These are phyloP conservation scores for Heterobasidion occidentale DNA, from an alignment of 1,284 basidiomycete species.

Conservation along the genomic window DNA sequence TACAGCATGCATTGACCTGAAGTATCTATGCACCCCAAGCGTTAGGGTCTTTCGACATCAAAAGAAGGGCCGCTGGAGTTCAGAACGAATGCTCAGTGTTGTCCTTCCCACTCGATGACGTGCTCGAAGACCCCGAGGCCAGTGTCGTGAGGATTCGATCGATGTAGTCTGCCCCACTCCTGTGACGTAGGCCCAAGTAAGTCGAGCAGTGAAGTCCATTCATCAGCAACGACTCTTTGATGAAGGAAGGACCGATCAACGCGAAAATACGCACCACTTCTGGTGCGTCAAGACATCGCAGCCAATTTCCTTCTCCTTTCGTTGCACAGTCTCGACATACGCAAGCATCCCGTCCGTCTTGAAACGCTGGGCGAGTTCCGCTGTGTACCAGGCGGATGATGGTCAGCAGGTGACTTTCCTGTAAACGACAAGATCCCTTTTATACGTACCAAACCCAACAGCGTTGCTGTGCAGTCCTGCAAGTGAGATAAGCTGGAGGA, in stretches of 20 bases:
- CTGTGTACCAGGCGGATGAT: slow-evolving; percentile 26
- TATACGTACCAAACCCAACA: slow-evolving; percentile 58
- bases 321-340: slow-evolving; percentile 78
- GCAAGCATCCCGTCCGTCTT: slow-evolving; percentile 85
- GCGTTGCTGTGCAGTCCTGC: slow-evolving; percentile 87
- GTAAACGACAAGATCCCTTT: not conserved
- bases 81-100: slow-evolving; percentile 82
- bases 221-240: not conserved
- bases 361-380: slow-evolving; percentile 69
- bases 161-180: slow-evolving; percentile 84
- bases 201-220: not conserved
- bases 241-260: not conserved
- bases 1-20: no score
- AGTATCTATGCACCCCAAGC: no score
- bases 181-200: slow-evolving; percentile 16
- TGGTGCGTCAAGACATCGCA: slow-evolving; percentile 91
- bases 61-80: not conserved
- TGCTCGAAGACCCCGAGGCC: slow-evolving; percentile 78
- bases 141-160: slow-evolving; percentile 73
- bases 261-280: slow-evolving; percentile 56
- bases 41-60: no score
- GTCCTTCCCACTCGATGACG: slow-evolving; percentile 73
- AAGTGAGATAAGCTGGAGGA: slow-evolving; percentile 80
- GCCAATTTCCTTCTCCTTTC: slow-evolving; percentile 85
- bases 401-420: no score